Base-by-base conservation (phyloP, 257 asterid genomes). In the Capsicum pubescens region DNA sequence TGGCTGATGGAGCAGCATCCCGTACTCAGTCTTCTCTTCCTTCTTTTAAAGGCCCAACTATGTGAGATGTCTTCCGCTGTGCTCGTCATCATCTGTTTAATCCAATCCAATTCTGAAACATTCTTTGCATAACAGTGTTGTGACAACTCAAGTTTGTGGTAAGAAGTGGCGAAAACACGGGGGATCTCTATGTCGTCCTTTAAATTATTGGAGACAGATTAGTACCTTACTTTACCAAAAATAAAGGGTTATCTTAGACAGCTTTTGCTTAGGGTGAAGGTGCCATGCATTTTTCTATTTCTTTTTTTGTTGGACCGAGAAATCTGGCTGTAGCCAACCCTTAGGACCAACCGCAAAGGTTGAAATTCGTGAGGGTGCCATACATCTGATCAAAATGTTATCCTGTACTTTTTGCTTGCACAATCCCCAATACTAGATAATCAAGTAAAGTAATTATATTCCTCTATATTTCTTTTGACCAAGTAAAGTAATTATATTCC, bases 1-100 rank as follows among this genome's bases (percentile, higher is more conserved):
- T 64, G 46, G 72, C 46, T 66, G 72, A 66, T 66, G 46, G 46
- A 66, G 72, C 71, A 64, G 12, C 71, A 26, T 64, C n/a, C 46
- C n/a, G 32, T 66, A 10, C 46, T 64, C 1, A 16, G 4, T 66
- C n/a, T 66, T 32, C 46, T 26, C 36, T 66, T 66, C 46, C 46
- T 66, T 46, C 72, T 21, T 10, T 15, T 21, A 21, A 63, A 2
- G 16, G 70, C 39, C 69, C 8, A 63, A 63, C 42, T 32, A 32
- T 66, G 72, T 0, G 39, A 63, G n/a, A 6, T 46, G n/a, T 32
- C 48, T n/a, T 67, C 48, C 12, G 7, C 10, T 67, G 74, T 67
- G 46, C 46, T 66, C 12, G 0, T 2, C 74, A 67, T 36, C 74
- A 35, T 67, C 19, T 19, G 13, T 66, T 66, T n/a, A 66, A 35